Evolutionary conservation across 345 rosid species (phyloP), one percentile per base, ranked within the genome.

Genomic region (Brassica incana): DNA sequence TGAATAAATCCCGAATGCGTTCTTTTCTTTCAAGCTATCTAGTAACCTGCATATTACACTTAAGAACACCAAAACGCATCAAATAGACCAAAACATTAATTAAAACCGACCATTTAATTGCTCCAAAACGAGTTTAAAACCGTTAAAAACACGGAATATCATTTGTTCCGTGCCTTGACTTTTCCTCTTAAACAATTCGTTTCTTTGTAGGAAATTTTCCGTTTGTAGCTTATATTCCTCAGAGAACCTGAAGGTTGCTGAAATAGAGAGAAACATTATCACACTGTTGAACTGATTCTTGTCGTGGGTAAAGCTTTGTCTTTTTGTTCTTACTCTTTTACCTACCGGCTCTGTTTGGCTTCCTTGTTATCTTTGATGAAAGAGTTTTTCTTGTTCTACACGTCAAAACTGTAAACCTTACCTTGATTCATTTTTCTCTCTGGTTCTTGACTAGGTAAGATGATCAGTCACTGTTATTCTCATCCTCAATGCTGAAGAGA

Each of bases 271-370:
- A 68, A 35, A 35, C 43, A 45, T 45, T 45, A 1, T 12, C 27
- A 40, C 77, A 72, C 77, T 78, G 15, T 72, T n/a, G n/a, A 50
- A 71, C 75, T 64, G 59, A 36, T 38, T 71, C 72, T 66, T 78
- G 29, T 65, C 33, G 58, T 50, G 61, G 6, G 29, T 65, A 72
- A 66, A 64, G 67, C 48, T 72, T 78, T 64, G 45, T 29, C 6
- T 30, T 73, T 68, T 67, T 36, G 65, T 69, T 50, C 50, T 71
- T 65, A 35, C 76, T 71, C 20, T 71, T 6, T 50, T 40, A 50
- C 58, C 18, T 5, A 29, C 35, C 20, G 30, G 56, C 74, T 35
- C 69, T 79, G 69, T 73, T 69, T 61, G 14, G 66, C 16, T 54
- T 59, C 35, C 36, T 14, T 48, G 7, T 56, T 63, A 43, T 15